A percentile compares a stretch with the other conserved stretches of the same genome.
These are phyloP conservation scores for Scheffersomyces amazonensis DNA, from an alignment of 805 yeast species.

Conservation along the genomic window DNA sequence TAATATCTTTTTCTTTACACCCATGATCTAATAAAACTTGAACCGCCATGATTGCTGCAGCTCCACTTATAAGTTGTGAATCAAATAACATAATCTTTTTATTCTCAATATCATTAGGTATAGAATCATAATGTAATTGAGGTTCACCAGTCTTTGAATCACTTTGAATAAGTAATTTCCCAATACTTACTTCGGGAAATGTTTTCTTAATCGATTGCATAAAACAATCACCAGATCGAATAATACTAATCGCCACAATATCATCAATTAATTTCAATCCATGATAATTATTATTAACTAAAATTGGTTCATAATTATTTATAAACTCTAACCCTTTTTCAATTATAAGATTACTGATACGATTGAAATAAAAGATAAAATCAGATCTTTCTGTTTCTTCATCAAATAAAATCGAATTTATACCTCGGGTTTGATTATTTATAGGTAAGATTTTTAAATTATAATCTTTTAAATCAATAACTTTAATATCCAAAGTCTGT, in stretches of 20 bases:
- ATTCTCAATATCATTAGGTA: conserved; percentile 44
- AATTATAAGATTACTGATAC: conserved; percentile 72
- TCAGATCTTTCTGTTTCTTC: conserved; percentile 60
- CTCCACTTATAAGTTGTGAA: conserved; percentile 88
- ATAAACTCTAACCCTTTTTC: conserved; percentile 63
- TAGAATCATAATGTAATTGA: conserved; percentile 74
- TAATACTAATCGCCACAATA: conserved; percentile 71
- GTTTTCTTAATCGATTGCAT: conserved; percentile 74
- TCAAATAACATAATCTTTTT: conserved; percentile 68
- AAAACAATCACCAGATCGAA: conserved; percentile 92
- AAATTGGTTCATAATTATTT: conserved; percentile 29
- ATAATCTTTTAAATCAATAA: conserved; percentile 22
- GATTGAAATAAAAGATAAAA: conserved; percentile 81
- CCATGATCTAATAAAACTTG: conserved; percentile 84
- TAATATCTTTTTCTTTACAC: conserved; percentile 57
- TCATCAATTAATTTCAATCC: conserved; percentile 49
- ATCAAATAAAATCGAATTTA: conserved; percentile 68
- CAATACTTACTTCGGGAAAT: conserved; percentile 74
- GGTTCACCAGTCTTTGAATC: conserved; percentile 93
- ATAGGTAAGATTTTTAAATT: conserved; percentile 39
- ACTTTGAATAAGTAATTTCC: conserved; percentile 83
- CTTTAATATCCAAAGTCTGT: conserved; percentile 42
- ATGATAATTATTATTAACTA: conserved; percentile 26
- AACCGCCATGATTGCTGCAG: conserved; percentile 92
- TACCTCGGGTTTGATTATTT: conserved; percentile 67